These are phyloP conservation scores for Acanthamoeba sp. DNA, from an alignment of 208 protist species.

Conservation along the genomic window DNA sequence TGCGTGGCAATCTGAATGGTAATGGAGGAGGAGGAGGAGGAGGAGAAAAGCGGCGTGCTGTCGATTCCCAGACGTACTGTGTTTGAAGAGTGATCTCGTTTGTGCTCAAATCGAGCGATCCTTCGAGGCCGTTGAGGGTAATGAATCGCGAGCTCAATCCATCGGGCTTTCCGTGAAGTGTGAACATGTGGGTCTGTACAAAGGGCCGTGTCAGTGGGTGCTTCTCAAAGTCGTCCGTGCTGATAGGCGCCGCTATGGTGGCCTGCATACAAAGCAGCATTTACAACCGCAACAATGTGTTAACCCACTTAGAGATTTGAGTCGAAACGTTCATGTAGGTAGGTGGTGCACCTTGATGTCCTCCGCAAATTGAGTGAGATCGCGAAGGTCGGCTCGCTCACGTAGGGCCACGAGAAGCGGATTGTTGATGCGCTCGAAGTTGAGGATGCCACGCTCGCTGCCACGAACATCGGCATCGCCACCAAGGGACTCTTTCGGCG, in stretches of 20 bases:
- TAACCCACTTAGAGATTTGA: background rate
- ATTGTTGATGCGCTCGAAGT: slow-evolving; percentile 11
- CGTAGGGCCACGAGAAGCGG: background rate
- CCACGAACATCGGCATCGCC: background rate
- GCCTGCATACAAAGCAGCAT: background rate
- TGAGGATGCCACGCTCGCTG: background rate
- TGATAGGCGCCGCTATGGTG: slow-evolving; percentile 50
- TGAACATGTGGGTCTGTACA: slow-evolving; percentile 66
- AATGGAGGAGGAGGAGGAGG: background rate
- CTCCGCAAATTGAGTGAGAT: slow-evolving; percentile 33
- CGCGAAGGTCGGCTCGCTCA: background rate
- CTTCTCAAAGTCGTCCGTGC: slow-evolving; percentile 6
- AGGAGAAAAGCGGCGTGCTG: background rate
- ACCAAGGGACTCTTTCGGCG: background rate
- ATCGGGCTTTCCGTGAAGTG: background rate
- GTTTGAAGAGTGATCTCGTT: slow-evolving; percentile 26
- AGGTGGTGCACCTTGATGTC: slow-evolving; percentile 17
- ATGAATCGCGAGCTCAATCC: background rate
- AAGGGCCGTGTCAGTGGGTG: slow-evolving; percentile 21
- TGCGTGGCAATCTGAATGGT: background rate
- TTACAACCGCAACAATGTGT: too few species aligned
- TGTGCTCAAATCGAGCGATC: background rate
- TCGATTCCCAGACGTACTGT: background rate
- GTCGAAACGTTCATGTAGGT: background rate
- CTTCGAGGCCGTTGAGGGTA: slow-evolving; percentile 50